Base-by-base conservation (phyloP, 164 flowering plant genomes). In the Protea cynaroides region DNA sequence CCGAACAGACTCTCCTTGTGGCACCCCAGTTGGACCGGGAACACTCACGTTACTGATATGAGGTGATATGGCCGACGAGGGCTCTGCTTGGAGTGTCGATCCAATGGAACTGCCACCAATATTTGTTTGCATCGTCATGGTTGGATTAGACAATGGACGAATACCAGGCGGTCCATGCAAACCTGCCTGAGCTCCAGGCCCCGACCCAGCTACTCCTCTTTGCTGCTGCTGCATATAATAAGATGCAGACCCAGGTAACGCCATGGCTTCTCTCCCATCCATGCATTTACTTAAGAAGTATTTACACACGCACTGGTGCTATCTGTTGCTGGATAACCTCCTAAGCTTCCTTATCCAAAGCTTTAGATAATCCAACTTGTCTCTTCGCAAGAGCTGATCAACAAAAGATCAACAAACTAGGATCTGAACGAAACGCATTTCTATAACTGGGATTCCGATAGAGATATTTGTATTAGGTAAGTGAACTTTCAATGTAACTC, bases 221-320 rank as follows among this genome's bases (percentile, higher is more conserved):
- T 29, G 34, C 34, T 29, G 49, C 49, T 44, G 49, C 43, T 75
- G 84, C 61, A 81, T 72, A 68, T 75, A 84, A 63, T 76, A 86
- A 58, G 86, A 65, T 40, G 67, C 66, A 12, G 86, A 77, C 59
- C 84, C 86, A 8, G 86, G 58, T 51, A 82, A 65, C 44, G 79
- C 56, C 88, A 86, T 81, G 25, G 78, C 69, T 63, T 84, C 85
- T 65, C 84, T 77, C 53, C 81, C 81, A 75, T 86, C 91, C 91
- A 86, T 86, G 81, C 85, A 82, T 82, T 77, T 79, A 84, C 73
- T 69, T 62, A 25, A 0, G 65, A 56, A 25, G 9, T 61, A 18
- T 22, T 14, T 10, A 61, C 11, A 44, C 17, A 15, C 8, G 22
- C 43, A 61, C 52, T 24, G 22, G n/a, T 8, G 19, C n/a, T 7